Base-by-base conservation (phyloP, 2,329 filamentous ascomycete species). In the Claviceps sp. region DNA sequence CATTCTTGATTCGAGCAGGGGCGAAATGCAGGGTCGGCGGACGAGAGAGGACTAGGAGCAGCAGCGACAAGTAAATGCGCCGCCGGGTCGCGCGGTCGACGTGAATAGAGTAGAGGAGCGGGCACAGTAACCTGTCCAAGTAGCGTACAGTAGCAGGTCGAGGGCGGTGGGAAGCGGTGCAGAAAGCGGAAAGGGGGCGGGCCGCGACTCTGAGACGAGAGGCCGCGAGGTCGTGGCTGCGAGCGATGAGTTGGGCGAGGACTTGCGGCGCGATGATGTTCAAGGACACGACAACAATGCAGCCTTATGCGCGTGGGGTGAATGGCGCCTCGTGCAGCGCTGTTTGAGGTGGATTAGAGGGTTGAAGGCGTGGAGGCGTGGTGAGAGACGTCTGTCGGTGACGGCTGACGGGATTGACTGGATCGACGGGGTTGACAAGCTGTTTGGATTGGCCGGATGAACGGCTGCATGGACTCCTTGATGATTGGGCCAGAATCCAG, bases 1-100 rank as follows among this genome's bases (percentile, higher is more conserved):
- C 64, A 66, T 64, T 54, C 30, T 50, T 56, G 61, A 64, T 24
- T 24, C 26, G 5, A 22, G 24, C n/a, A 43, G 42, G 6, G 13
- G 7, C 38, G 26, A 41, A 34, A 38, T 37, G 22, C 37, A 16
- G 37, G n/a, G n/a, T 47, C 37, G 40, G 40, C 42, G 4, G 17
- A 47, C 6, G 46, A 26, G 16, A 47, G 37, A 44, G 24, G 42
- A 17, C 4, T 2, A 37, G 30, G n/a, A 47, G n/a, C 34, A 38
- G 37, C 53, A 47, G 52, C 53, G 50, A 40, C 52, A 48, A 51
- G 26, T 47, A 38, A 50, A 53, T 48, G 53, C 50, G 53, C 51
- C 48, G 53, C 53, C 38, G 39, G 37, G 51, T 50, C 34, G 53
- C 51, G 30, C 48, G 44, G 26, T 47, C 26, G 44, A 44, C 19